Evolutionary conservation across 345 rosid genomes (phyloP).

Genomic region (Eutrema japonicum): DNA sequence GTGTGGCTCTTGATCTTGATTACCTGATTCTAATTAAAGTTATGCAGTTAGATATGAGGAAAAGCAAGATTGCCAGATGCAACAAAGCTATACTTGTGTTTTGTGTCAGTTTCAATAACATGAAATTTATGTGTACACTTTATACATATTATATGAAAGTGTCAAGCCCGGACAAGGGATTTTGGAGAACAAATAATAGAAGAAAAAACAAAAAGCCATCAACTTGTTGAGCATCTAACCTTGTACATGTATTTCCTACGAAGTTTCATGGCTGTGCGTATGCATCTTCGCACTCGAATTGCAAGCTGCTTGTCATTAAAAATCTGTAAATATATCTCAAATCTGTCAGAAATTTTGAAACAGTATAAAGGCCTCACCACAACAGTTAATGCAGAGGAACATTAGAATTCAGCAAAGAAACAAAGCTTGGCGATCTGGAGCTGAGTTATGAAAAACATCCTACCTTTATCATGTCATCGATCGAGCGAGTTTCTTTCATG

Average conservation of each 20-base stretch:
- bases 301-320: slow-evolving; percentile 71
- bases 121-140: not conserved
- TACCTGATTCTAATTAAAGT: slow-evolving; percentile 45
- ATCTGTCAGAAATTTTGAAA: not conserved
- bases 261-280: slow-evolving; percentile 65
- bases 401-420: not conserved
- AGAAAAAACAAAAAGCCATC: not conserved
- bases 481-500: slow-evolving; percentile 66
- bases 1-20: slow-evolving; percentile 42
- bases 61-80: slow-evolving; percentile 11
- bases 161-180: not conserved
- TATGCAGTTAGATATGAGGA: slow-evolving; percentile 27
- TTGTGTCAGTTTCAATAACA: not conserved
- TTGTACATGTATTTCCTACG: slow-evolving; percentile 72
- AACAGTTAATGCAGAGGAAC: not conserved
- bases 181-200: not conserved
- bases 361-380: not conserved
- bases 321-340: slow-evolving; percentile 51
- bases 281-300: slow-evolving; percentile 62
- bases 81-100: not conserved
- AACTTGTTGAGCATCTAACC: slow-evolving; percentile 46
- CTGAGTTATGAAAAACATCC: slow-evolving; percentile 20
- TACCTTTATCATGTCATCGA: slow-evolving; percentile 84
- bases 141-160: not conserved
- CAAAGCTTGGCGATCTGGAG: not conserved